Conservation (phyloP, 208 protist species). For the Acanthamoeba healyi region DNA sequence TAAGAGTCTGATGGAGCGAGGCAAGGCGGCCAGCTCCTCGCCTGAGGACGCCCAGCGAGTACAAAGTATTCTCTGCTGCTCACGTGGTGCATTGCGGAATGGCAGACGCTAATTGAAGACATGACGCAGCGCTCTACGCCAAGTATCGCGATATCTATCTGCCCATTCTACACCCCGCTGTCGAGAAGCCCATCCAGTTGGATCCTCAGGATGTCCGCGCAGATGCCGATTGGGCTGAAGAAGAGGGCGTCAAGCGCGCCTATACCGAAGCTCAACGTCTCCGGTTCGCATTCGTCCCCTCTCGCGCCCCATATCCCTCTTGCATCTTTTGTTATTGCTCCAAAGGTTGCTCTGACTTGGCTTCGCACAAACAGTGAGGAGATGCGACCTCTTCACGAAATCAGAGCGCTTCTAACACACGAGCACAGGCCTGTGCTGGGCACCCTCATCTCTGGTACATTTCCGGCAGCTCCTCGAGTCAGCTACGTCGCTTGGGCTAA, state of each 20-base stretch:
- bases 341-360: not conserved
- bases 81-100: not conserved
- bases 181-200: constrained; percentile 11
- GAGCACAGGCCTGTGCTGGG: constrained; percentile 58
- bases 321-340: too few species aligned
- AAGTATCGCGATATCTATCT: constrained; percentile 57
- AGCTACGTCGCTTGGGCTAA: not conserved
- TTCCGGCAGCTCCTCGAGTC: not conserved
- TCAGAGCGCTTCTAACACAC: constrained; percentile 47
- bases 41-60: constrained; percentile 15
- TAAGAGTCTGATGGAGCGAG: constrained; percentile 64
- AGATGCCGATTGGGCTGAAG: constrained; percentile 47
- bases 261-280: constrained; percentile 56
- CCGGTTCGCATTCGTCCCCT: not conserved
- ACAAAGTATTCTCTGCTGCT: not conserved
- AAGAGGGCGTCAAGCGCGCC: constrained; percentile 51
- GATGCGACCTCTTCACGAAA: constrained; percentile 55
- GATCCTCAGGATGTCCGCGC: not conserved
- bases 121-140: not conserved
- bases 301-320: not conserved
- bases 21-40: not conserved
- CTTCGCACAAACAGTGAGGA: constrained; percentile 1
- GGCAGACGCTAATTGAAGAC: too few species aligned
- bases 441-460: constrained; percentile 26
- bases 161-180: constrained; percentile 37